Evolutionary conservation across 371 early-diverging fungal species (phyloP).

Genomic region (Umbelopsis sp.): DNA sequence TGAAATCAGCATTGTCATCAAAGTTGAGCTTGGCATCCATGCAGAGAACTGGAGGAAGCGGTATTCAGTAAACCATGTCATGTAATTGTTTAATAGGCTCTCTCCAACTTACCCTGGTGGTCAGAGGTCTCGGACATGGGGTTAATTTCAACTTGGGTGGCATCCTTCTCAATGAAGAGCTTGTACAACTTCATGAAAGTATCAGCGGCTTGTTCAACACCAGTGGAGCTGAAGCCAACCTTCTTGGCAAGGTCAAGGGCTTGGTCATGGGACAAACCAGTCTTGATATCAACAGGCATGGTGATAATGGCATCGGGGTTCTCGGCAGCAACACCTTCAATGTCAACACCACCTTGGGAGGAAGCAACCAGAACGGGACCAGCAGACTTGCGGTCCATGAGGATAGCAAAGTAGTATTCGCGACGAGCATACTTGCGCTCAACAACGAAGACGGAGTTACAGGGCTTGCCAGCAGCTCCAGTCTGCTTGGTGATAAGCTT

Average conservation of each 20-base stretch:
- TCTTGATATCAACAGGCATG: constrained; percentile 77
- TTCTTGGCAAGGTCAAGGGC: constrained; percentile 74
- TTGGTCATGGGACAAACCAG: constrained; percentile 64
- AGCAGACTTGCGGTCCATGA: constrained; percentile 93
- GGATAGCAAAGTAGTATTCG: constrained; percentile 98
- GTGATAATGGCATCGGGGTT: constrained; percentile 93
- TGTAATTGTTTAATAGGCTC: too few species aligned
- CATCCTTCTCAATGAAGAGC: constrained; percentile 95
- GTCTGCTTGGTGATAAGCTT: constrained; percentile 98
- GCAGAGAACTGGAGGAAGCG: constrained; percentile 38
- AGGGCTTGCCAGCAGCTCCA: constrained; percentile 92
- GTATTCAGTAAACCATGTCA: too few species aligned
- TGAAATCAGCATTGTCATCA: constrained; percentile 98
- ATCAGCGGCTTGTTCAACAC: constrained; percentile 86
- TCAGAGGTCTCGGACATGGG: constrained; percentile 92
- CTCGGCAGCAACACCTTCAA: constrained; percentile 93
- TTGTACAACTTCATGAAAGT: constrained; percentile 93
- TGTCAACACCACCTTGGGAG: constrained; percentile 97
- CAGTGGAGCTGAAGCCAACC: constrained; percentile 87
- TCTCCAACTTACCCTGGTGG: constrained; percentile 73
- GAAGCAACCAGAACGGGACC: constrained; percentile 96
- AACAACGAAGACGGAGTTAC: constrained; percentile 92
- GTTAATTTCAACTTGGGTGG: constrained; percentile 98
- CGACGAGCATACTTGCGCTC: constrained; percentile 95
- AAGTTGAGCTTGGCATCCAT: constrained; percentile 83